Evolutionary conservation across 2,329 filamentous ascomycete species (phyloP).

Genomic region (Fusarium humuli): DNA sequence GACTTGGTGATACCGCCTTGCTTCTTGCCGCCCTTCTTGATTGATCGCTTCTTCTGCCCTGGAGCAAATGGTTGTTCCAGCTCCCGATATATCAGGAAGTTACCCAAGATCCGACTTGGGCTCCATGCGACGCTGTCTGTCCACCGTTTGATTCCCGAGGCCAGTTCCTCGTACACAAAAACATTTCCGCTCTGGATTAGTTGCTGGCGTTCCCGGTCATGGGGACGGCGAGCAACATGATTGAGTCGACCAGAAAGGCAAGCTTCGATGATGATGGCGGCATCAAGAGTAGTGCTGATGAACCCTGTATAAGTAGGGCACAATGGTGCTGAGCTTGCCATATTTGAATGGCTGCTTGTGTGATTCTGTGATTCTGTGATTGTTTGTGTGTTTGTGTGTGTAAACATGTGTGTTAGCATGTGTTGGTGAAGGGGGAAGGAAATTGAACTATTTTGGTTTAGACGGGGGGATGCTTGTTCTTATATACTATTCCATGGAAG

Average conservation of each 20-base stretch:
- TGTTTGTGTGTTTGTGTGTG: background rate
- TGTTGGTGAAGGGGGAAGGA: background rate
- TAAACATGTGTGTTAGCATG: background rate
- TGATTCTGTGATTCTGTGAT: background rate
- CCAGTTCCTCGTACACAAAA: conserved; percentile 92
- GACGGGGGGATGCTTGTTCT: background rate
- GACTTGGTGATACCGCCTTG: conserved; percentile 53
- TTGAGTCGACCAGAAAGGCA: conserved; percentile 76
- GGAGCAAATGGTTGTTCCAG: conserved; percentile 81
- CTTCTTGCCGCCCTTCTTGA: conserved; percentile 73
- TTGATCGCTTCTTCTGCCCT: conserved; percentile 86
- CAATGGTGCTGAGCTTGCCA: conserved; percentile 51
- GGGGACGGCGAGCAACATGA: conserved; percentile 85
- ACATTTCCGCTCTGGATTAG: conserved; percentile 87
- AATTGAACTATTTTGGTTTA: background rate
- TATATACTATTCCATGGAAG: background rate
- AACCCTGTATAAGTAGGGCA: conserved; percentile 75
- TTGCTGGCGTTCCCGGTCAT: conserved; percentile 81
- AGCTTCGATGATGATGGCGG: conserved; percentile 82
- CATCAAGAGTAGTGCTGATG: conserved; percentile 77
- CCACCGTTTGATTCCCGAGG: conserved; percentile 93
- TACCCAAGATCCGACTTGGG: conserved; percentile 85
- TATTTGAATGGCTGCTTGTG: background rate
- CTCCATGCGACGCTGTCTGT: conserved; percentile 94
- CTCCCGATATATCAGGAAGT: conserved; percentile 88